Conservation (phyloP, 768 basidiomycete genomes). For the Crepidotus variabilis region DNA sequence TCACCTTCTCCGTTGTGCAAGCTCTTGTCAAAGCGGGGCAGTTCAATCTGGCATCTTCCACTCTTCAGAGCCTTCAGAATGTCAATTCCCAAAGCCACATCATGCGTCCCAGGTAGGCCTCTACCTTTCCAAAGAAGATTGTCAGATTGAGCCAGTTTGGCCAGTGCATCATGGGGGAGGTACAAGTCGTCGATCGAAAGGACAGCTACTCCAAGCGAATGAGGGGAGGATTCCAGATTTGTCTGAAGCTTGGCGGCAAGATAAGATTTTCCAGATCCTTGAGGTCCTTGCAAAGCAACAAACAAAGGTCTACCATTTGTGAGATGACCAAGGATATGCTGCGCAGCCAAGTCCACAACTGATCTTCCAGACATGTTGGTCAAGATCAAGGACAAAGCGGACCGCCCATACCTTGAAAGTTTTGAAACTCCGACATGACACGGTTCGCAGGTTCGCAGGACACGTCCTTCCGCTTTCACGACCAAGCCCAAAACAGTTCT, state of each 20-base stretch:
- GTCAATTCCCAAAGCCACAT: constrained; percentile 58
- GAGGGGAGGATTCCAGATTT: constrained; percentile 38
- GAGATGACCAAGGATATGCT: constrained; percentile 27
- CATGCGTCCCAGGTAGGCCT: constrained; percentile 94
- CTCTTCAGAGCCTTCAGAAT: constrained; percentile 48
- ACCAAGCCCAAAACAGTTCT: neutral
- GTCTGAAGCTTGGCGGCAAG: constrained; percentile 56
- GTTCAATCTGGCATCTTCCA: constrained; percentile 39
- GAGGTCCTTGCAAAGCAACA: constrained; percentile 88
- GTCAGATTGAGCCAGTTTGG: constrained; percentile 43
- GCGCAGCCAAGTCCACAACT: constrained; percentile 29
- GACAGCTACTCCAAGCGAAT: constrained; percentile 53
- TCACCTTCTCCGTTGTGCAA: constrained; percentile 81
- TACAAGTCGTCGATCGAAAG: constrained; percentile 88
- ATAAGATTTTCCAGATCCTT: constrained; percentile 91
- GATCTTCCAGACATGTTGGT: constrained; percentile 20
- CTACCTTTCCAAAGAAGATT: constrained; percentile 76
- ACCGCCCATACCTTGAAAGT: neutral
- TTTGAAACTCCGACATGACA: constrained; percentile 27
- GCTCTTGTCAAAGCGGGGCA: constrained; percentile 91
- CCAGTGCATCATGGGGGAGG: constrained; percentile 63
- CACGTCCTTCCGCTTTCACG: constrained; percentile 14
- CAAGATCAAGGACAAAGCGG: neutral
- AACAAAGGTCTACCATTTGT: constrained; percentile 54
- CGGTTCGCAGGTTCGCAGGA: constrained; percentile 12